Base-by-base conservation (phyloP, 768 basidiomycete species). In the Epithele typhae region DNA sequence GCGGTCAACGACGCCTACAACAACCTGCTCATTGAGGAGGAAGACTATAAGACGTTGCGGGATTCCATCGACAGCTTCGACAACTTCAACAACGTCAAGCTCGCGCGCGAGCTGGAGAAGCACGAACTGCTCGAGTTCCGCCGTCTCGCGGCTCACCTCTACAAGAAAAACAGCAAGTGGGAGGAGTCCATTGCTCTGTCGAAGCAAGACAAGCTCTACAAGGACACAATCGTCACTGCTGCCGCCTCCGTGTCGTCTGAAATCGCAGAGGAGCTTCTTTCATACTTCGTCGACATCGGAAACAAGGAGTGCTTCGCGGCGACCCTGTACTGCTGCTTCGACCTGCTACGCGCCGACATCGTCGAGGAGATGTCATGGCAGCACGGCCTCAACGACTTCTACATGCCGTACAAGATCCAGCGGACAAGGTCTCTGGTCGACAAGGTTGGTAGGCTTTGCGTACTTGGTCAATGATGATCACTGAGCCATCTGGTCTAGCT, bases 1-100 rank as follows among this genome's bases (percentile, higher is more conserved):
- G 91, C 94, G 14, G 92, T 99, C 60, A 99, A 99, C 60, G 93
- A 96, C 55, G 94, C 95, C 7, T 97, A 96, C 72, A 97, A 98
- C 59, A 89, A 92, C 59, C 73, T 99, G n/a, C 76, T 98, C 35
- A 98, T 99, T 49, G 96, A 99, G 65, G 96, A 99, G 65, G 96
- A 99, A 68, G 95, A 99, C 63, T 92, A 94, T 74, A 92, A 95
- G 67, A 97, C 95, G 0, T 79, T 99, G 7, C 88, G 95, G 8
- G 96, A 96, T 65, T 94, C 92, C 9, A 94, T 98, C 43, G 95
- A 98, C 69, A 93, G 93, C 64, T 94, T 96, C 61, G 93, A 97
- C 68, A 97, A 96, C 68, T 99, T 96, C 72, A 90, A 98, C 68
- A 92, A 89, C 57, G 82, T 92, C 49, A 76, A 71, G 24, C 81